These are phyloP conservation scores for Stachybotrys echinatus DNA, from an alignment of 2,329 filamentous ascomycete genomes.

Conservation along the genomic window DNA sequence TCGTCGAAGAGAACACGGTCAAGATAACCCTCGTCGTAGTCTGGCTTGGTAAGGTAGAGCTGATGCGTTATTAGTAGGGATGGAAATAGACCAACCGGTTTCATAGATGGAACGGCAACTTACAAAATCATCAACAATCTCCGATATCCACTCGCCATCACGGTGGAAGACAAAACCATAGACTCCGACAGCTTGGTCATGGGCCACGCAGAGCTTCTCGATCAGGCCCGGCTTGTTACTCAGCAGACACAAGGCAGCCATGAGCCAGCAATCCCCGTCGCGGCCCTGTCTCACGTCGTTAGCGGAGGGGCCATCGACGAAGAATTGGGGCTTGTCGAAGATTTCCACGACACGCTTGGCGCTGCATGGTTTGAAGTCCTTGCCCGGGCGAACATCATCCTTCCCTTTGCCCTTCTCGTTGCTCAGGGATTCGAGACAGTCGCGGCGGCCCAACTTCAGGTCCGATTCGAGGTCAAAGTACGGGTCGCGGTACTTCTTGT, in stretches of 20 bases:
- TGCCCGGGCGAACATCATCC: slow-evolving; percentile 14
- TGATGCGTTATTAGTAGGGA: slow-evolving; percentile 7
- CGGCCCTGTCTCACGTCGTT: slow-evolving; percentile 75
- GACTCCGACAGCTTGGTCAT: slow-evolving; percentile 68
- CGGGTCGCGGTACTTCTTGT: slow-evolving; percentile 82
- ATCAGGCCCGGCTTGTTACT: slow-evolving; percentile 69
- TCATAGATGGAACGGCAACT: not conserved
- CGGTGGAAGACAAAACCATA: slow-evolving; percentile 83
- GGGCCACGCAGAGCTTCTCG: slow-evolving; percentile 66
- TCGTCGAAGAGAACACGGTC: slow-evolving; percentile 39
- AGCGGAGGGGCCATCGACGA: slow-evolving; percentile 68
- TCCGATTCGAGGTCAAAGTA: slow-evolving; percentile 82
- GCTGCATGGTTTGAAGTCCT: slow-evolving; percentile 35
- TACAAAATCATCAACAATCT: slow-evolving; percentile 52
- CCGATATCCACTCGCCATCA: slow-evolving; percentile 67
- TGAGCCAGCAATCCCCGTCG: slow-evolving; percentile 81
- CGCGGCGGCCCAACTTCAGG: slow-evolving; percentile 52
- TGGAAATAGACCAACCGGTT: not conserved
- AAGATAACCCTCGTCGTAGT: slow-evolving; percentile 55
- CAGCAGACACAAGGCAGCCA: slow-evolving; percentile 73
- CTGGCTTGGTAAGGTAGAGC: slow-evolving; percentile 50
- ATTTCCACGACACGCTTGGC: slow-evolving; percentile 71
- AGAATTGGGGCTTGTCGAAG: slow-evolving; percentile 73
- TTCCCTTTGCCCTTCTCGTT: slow-evolving; percentile 18
- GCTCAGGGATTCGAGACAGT: slow-evolving; percentile 43